A percentile compares a stretch with the other conserved stretches of the same genome.
phyloP scores from a whole-genome alignment of 306 rosid species.

The Glycine soja region DNA sequence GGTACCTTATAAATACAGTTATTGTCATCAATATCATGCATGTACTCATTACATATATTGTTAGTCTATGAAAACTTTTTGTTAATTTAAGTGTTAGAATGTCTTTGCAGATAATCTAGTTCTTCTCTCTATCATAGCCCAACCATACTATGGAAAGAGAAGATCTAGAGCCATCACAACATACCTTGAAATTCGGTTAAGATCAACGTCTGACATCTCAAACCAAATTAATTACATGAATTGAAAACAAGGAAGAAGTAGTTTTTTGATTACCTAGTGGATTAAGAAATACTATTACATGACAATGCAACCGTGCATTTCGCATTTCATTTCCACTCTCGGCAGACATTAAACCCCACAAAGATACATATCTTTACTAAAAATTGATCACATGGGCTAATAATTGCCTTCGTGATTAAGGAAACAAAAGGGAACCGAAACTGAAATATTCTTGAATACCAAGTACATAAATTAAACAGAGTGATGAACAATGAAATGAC shows the following conservation, averaged over 20 bases:
- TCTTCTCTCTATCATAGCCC: not conserved
- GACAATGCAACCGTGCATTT: not conserved
- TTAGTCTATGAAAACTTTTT: not conserved
- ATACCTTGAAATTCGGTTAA: not conserved
- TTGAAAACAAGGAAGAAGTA: not conserved
- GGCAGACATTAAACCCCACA: conserved; percentile 43
- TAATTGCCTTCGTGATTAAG: conserved; percentile 53
- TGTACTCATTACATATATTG: not conserved
- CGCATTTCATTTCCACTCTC: not conserved
- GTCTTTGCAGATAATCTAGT: not conserved
- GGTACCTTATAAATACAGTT: too few relatives aligned
- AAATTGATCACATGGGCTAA: conserved; percentile 22
- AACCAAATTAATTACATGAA: not conserved
- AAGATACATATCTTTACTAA: conserved; percentile 3
- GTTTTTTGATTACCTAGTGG: conserved; percentile 12
- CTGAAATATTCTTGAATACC: not conserved
- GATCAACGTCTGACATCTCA: not conserved
- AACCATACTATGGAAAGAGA: not conserved
- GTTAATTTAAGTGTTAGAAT: not conserved
- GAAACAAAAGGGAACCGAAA: conserved; percentile 38
- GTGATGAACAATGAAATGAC: conserved; percentile 46
- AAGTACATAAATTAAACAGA: not conserved
- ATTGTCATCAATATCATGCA: too few relatives aligned
- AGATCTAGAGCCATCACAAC: not conserved
- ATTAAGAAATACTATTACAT: not conserved